Base-by-base conservation (phyloP, 805 yeast genomes). In the Debaryomyces hansenii region DNA sequence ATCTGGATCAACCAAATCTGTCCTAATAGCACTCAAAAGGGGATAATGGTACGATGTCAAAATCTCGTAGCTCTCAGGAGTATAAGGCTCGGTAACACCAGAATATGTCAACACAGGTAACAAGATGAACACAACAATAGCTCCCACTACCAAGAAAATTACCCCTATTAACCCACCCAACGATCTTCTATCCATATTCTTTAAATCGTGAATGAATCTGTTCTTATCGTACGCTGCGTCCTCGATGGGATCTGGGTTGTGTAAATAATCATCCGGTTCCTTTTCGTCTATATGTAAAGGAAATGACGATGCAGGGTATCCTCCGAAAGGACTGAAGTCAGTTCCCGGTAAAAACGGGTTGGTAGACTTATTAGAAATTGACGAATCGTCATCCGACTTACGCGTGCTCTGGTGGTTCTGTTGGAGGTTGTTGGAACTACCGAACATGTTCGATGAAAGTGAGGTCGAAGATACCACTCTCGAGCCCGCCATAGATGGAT, bases 301-400 rank as follows among this genome's bases (percentile, higher is more conserved):
- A 70, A 92, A 92, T 3, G 90, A 83, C 14, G 90, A 77, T 7
- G 96, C 95, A 0, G 98, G 98, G 65, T 88, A 92, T 10, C 98
- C 98, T 89, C 98, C 99, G 69, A 92, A 92, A 2, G 98, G 99
- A 40, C 87, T 82, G 54, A 84, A 83, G 58, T 86, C 94, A 18
- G 67, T 57, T 18, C 83, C 78, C 57, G 77, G 83, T 14, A 61
- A 54, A 40, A 70, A 65, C 5, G 72, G 72, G 47, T 60, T 63
- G 6, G 59, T 42, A 12, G 56, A 54, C 18, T 51, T 56, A 35
- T 52, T 53, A 3, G 62, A 54, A 20, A 55, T 52, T 12, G 65
- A 51, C 21, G 58, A 50, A 37, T 51, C 58, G 37, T 59, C 63
- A 27, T 55, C 61, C 4, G 44, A 47, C 20, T 18, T n/a, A 8